Percentiles rank a stretch among this genome's conserved stretches.
Conservation (phyloP, 805 yeast genomes). For the Kuraishia borneana region DNA sequence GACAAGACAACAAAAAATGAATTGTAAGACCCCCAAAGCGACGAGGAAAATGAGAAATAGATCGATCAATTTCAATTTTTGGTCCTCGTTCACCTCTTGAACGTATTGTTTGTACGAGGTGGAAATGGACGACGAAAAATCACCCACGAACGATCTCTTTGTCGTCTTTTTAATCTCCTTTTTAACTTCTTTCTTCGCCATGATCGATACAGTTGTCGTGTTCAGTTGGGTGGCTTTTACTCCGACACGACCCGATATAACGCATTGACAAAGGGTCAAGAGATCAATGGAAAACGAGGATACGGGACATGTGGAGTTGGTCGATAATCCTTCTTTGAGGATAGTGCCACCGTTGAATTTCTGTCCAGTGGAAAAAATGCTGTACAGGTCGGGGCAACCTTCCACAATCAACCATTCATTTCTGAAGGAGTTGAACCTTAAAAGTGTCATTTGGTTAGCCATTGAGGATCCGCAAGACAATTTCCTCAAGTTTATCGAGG, state of each 20-base stretch:
- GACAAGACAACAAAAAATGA: constrained; percentile 59
- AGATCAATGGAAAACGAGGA: too few relatives aligned
- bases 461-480: constrained; percentile 92
- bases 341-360: constrained; percentile 92
- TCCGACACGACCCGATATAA: too few relatives aligned
- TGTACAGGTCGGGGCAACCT: constrained; percentile 92
- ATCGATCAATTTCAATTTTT: constrained; percentile 59
- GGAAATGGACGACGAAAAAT: constrained; percentile 18
- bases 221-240: background rate
- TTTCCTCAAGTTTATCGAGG: constrained; percentile 70
- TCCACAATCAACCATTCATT: constrained; percentile 88
- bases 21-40: constrained; percentile 65
- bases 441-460: constrained; percentile 87
- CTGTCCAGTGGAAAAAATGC: constrained; percentile 82
- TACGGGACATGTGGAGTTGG: constrained; percentile 2
- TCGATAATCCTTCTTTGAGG: constrained; percentile 47
- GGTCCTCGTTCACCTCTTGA: constrained; percentile 17
- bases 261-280: too few relatives aligned
- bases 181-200: constrained; percentile 26
- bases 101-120: constrained; percentile 21
- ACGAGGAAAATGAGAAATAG: constrained; percentile 67
- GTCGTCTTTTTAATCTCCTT: background rate
- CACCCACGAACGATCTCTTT: constrained; percentile 12
- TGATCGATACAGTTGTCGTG: constrained; percentile 7
- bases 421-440: constrained; percentile 58